phyloP scores from a whole-genome alignment of 1,284 basidiomycete genomes.

The Sporisorium graminicola region DNA sequence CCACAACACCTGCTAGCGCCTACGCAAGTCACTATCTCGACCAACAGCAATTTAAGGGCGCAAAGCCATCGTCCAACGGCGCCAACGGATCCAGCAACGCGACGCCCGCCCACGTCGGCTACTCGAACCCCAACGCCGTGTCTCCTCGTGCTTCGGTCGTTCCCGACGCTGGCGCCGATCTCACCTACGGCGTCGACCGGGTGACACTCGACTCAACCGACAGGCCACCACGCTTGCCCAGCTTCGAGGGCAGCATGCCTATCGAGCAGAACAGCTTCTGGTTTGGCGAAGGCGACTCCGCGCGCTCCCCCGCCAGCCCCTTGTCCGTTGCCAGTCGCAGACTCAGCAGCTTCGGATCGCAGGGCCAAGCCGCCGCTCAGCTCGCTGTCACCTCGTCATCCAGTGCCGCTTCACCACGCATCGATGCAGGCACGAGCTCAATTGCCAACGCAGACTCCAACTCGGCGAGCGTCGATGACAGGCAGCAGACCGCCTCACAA shows the following conservation, averaged over 20 bases:
- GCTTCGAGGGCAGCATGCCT: constrained; percentile 45
- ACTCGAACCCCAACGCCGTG: constrained; percentile 37
- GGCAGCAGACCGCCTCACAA: constrained; percentile 33
- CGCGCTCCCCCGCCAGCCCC: constrained; percentile 37
- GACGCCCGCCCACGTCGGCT: constrained; percentile 15
- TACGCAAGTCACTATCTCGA: constrained; percentile 45
- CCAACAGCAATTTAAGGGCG: constrained; percentile 29
- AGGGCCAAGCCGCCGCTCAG: constrained; percentile 37
- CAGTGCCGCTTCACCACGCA: constrained; percentile 33
- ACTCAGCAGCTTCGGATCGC: constrained; percentile 46
- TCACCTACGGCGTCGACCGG: constrained; percentile 16
- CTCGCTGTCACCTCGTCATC: constrained; percentile 20
- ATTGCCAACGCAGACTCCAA: constrained; percentile 11
- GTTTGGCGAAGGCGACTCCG: constrained; percentile 29
- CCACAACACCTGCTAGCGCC: constrained; percentile 36
- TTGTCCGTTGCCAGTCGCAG: constrained; percentile 26
- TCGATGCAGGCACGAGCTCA: constrained; percentile 12
- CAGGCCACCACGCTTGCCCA: constrained; percentile 48
- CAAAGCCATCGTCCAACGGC: constrained; percentile 5
- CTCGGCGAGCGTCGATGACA: constrained; percentile 5
- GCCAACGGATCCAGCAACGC: constrained; percentile 9
- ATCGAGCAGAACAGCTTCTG: constrained; percentile 40
- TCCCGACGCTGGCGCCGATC: constrained; percentile 21
- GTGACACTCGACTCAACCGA: constrained; percentile 26
- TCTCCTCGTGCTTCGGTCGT: constrained; percentile 44